Evolutionary conservation across 2,329 filamentous ascomycete species (phyloP).

Genomic region (Dothideomycetes sp.): DNA sequence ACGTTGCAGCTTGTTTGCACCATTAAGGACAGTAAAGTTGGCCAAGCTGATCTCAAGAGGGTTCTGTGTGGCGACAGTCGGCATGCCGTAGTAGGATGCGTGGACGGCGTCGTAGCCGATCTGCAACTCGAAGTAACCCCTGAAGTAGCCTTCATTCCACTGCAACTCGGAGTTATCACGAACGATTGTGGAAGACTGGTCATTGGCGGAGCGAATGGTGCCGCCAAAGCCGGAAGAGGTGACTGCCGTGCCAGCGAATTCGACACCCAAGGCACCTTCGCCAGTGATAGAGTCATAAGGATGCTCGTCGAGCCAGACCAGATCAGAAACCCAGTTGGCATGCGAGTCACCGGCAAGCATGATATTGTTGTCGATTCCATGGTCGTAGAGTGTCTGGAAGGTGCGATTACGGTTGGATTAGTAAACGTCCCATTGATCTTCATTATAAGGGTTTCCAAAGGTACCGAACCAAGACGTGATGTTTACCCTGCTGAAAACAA

Average conservation of each 20-base stretch:
- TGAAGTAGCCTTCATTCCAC: conserved; percentile 63
- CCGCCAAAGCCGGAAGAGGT: conserved; percentile 51
- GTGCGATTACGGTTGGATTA: conserved; percentile 63
- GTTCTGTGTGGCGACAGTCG: conserved; percentile 50
- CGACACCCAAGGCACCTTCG: conserved; percentile 37
- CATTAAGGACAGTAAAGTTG: conserved; percentile 55
- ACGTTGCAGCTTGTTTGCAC: conserved; percentile 48
- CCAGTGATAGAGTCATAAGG: conserved; percentile 28
- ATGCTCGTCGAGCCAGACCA: conserved; percentile 34
- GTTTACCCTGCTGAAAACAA: conserved; percentile 54
- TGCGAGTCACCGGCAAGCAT: conserved; percentile 65
- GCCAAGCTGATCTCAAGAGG: conserved; percentile 54
- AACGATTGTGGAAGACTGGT: conserved; percentile 32
- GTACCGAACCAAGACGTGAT: conserved; percentile 36
- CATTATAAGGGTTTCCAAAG: conserved; percentile 36
- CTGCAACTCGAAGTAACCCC: conserved; percentile 59
- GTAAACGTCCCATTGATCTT: conserved; percentile 59
- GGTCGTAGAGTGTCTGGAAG: conserved; percentile 54
- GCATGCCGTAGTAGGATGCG: conserved; percentile 55
- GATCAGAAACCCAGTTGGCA: conserved; percentile 46
- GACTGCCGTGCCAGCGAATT: conserved; percentile 57
- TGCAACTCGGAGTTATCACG: conserved; percentile 52
- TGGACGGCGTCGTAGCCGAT: conserved; percentile 46
- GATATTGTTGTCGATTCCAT: conserved; percentile 65
- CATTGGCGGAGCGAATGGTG: conserved; percentile 40